Conservation (phyloP, 306 rosid genomes). For the Glycine latifolia region DNA sequence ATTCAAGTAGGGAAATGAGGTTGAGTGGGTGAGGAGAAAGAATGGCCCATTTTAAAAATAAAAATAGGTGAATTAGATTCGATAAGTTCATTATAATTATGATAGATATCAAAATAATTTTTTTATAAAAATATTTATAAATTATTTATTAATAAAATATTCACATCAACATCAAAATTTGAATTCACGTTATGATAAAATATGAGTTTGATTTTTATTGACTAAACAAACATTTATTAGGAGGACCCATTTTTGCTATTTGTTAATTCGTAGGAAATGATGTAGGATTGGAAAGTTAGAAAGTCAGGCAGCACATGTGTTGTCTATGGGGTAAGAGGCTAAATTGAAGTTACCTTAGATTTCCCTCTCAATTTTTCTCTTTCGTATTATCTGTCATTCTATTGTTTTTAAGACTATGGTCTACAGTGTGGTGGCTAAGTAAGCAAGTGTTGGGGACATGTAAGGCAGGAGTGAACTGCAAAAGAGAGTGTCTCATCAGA, state of each 20-base stretch:
- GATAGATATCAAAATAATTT: too few relatives aligned
- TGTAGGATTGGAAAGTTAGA: conserved; percentile 23
- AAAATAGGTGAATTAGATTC: too few relatives aligned
- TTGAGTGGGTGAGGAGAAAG: conserved; percentile 41
- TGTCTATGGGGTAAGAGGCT: conserved; percentile 43
- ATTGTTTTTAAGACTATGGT: not conserved
- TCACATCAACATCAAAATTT: too few relatives aligned
- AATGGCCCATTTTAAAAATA: not conserved
- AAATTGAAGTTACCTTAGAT: conserved; percentile 31
- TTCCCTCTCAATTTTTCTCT: conserved; percentile 18
- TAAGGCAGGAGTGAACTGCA: conserved; percentile 32
- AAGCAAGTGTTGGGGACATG: conserved; percentile 35
- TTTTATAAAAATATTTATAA: too few relatives aligned
- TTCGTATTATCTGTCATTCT: not conserved
- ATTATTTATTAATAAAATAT: too few relatives aligned
- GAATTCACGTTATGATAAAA: too few relatives aligned
- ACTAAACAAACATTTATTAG: too few relatives aligned
- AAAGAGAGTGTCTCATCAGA: not conserved
- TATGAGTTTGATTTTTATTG: too few relatives aligned
- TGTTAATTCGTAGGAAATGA: conserved; percentile 29
- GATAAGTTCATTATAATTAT: too few relatives aligned
- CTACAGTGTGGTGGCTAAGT: not conserved
- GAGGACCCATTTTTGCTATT: not conserved
- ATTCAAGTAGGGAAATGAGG: not conserved
- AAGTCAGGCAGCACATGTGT: conserved; percentile 54